A percentile compares a stretch with the other conserved stretches of the same genome.
phyloP scores from a whole-genome alignment of 73 alveolate species.

The Paramecium caudatum region DNA sequence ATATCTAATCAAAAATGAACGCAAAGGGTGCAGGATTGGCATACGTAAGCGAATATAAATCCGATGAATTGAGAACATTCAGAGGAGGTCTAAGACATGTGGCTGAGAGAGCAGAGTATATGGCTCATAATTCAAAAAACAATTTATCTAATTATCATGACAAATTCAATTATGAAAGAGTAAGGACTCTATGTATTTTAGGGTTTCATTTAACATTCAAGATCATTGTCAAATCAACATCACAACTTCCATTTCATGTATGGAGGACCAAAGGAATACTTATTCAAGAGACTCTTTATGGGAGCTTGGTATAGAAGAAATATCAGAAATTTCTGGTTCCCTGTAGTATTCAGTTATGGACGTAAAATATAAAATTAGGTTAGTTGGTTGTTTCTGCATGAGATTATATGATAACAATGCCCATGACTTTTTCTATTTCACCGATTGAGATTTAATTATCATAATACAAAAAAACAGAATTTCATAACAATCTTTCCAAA shows the following conservation, averaged over 20 bases:
- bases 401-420: slow-evolving; percentile 75
- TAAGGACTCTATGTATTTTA: background rate
- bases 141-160: slow-evolving; percentile 72
- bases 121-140: slow-evolving; percentile 51
- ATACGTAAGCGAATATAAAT: slow-evolving; percentile 67
- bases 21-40: slow-evolving; percentile 59
- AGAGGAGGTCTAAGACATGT: slow-evolving; percentile 79
- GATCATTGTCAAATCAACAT: slow-evolving; percentile 68
- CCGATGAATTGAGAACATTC: slow-evolving; percentile 76
- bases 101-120: slow-evolving; percentile 45
- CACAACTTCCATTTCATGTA: slow-evolving; percentile 74
- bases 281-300: slow-evolving; percentile 68
- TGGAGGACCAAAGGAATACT: slow-evolving; percentile 74
- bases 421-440: slow-evolving; percentile 77
- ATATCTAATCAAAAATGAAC: slow-evolving; percentile 47
- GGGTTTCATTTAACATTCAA: slow-evolving; percentile 78
- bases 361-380: slow-evolving; percentile 27
- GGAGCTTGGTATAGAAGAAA: slow-evolving; percentile 77
- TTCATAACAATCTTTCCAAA: slow-evolving; percentile 40
- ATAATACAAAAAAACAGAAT: slow-evolving; percentile 43
- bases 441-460: slow-evolving; percentile 66
- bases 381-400: slow-evolving; percentile 78
- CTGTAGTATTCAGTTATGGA: slow-evolving; percentile 66
- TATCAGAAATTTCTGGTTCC: slow-evolving; percentile 78
- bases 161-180: slow-evolving; percentile 76